Percentiles rank a stretch among this genome's conserved stretches.
Evolutionary conservation across 345 rosid species (phyloP).

Genomic region (Alliaria petiolata): DNA sequence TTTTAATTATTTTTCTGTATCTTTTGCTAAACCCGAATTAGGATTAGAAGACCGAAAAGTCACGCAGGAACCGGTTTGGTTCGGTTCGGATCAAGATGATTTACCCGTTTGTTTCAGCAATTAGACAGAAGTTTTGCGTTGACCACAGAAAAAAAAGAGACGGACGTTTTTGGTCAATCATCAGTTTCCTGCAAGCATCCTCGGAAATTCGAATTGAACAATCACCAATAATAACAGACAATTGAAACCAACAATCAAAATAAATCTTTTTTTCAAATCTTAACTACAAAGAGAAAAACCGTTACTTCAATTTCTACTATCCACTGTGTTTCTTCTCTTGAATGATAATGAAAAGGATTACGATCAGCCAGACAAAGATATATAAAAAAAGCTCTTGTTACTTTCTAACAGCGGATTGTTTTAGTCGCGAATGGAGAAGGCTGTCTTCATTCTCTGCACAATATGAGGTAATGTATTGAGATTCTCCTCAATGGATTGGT

Average conservation of each 20-base stretch:
- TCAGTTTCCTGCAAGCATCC: not conserved
- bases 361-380: not conserved
- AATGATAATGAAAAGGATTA: not conserved
- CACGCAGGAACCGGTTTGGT: not conserved
- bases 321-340: not conserved
- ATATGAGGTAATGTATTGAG: slow-evolving; percentile 64
- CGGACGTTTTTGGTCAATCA: too few relatives aligned
- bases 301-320: not conserved
- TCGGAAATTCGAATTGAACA: not conserved
- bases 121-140: too few relatives aligned
- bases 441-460: slow-evolving; percentile 58
- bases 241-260: not conserved
- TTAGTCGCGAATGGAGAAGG: slow-evolving; percentile 23
- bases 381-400: not conserved
- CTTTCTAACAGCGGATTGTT: not conserved
- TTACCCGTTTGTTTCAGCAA: not conserved
- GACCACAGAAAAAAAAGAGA: too few relatives aligned
- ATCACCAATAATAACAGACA: not conserved
- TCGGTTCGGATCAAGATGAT: not conserved
- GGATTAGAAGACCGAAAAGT: not conserved
- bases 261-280: not conserved
- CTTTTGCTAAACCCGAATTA: not conserved
- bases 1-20: not conserved
- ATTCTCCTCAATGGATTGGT: slow-evolving; percentile 65
- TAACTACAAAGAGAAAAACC: not conserved